Evolutionary conservation across 176 grass and related monocot genomes (phyloP), one percentile per base, ranked within the genome.

Genomic region (Ampelocalamus luodianensis): DNA sequence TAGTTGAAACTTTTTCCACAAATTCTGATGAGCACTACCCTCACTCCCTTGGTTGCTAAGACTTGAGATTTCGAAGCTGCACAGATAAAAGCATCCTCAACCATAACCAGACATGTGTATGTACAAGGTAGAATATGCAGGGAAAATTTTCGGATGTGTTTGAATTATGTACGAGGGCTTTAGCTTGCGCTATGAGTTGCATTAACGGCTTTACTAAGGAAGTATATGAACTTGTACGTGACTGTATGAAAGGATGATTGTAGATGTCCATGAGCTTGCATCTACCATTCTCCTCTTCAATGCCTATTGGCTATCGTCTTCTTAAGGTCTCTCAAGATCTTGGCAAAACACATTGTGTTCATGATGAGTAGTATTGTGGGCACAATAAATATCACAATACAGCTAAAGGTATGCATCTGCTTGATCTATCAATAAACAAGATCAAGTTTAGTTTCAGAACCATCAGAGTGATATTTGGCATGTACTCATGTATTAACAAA

Each of bases 261-360:
- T 79, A 72, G 67, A 83, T 43, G 32, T 55, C 29, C 58, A 66
- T 51, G 84, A 87, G 39, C 39, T 85, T 50, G 76, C 38, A 76
- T 60, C 50, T 65, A 40, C 69, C 61, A 72, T 59, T 88, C 37
- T 74, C 76, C 36, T 87, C 55, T 88, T 98, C 95, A 99, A 70
- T 96, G 92, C 67, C 83, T 92, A 90, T 99, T 99, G 53, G 96
- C 61, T 66, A 99, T 77, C 36, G 88, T 94, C 81, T 96, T 99
- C 79, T 89, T 94, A 70, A 99, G 88, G 49, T 93, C 96, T 91
- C 76, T 96, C 80, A 99, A 84, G 81, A 99, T 99, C 86, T 99
- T 99, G 76, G 77, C 86, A 88, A 99, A 99, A 93, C 96, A 99
- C 58, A 99, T 77, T 53, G 77, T 83, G 81, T 99, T 99, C 93